phyloP scores from a whole-genome alignment of 306 rosid species.

The Casuarina equisetifolia region DNA sequence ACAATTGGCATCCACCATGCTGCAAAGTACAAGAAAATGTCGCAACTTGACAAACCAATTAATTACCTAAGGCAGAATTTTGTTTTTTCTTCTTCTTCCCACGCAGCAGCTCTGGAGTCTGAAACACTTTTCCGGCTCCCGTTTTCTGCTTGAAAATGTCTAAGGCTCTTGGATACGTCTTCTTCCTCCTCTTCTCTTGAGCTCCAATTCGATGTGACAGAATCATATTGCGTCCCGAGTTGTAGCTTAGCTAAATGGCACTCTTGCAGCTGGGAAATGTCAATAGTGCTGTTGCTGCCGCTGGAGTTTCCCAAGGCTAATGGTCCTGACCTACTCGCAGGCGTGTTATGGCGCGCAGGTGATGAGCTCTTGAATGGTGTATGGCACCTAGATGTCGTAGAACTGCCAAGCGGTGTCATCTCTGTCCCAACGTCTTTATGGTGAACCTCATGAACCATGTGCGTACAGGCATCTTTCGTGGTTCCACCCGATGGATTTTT shows the following conservation, averaged over 20 bases:
- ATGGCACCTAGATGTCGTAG: conserved; percentile 87
- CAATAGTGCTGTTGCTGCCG: conserved; percentile 42
- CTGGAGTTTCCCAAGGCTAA: conserved; percentile 43
- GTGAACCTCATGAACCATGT: conserved; percentile 48
- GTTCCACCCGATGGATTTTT: conserved; percentile 46
- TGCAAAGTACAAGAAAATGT: conserved; percentile 5
- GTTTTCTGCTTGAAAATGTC: conserved; percentile 63
- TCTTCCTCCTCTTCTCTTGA: conserved; percentile 94
- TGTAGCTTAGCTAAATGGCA: conserved; percentile 82
- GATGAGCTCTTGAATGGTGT: conserved; percentile 84
- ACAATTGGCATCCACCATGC: conserved; percentile 9
- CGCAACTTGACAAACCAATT: conserved; percentile 19
- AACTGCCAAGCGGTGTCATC: conserved; percentile 97
- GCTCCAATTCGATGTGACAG: conserved; percentile 78
- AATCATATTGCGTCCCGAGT: conserved; percentile 67
- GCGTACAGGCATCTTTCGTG: conserved; percentile 59
- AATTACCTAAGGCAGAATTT: conserved; percentile 80
- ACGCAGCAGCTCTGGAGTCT: conserved; percentile 65
- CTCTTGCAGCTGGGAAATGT: conserved; percentile 74
- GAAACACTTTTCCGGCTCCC: conserved; percentile 54
- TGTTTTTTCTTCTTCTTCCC: conserved; percentile 88
- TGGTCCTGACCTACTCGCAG: conserved; percentile 82
- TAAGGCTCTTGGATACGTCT: conserved; percentile 89
- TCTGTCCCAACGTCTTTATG: conserved; percentile 89
- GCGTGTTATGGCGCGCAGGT: conserved; percentile 91